Percentiles rank a stretch among this genome's conserved stretches.
phyloP scores from a whole-genome alignment of 176 grass and related monocot genomes.

The Canna indica region DNA sequence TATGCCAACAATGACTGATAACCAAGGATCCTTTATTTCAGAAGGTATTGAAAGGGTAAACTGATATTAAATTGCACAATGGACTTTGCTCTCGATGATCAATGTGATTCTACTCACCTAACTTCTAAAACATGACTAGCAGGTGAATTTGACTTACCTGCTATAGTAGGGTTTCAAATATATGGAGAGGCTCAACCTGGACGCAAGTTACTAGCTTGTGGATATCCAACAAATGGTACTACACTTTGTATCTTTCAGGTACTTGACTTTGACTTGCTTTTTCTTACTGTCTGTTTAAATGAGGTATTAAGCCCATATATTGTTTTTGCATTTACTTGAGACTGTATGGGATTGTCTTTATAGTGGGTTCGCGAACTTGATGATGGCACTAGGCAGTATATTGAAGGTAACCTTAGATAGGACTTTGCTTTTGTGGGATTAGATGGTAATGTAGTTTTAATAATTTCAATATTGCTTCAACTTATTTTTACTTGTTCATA shows the following conservation, averaged over 20 bases:
- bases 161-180: slow-evolving; percentile 93
- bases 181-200: slow-evolving; percentile 56
- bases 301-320: not conserved
- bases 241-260: slow-evolving; percentile 98
- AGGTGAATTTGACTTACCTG: slow-evolving; percentile 51
- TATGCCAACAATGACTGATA: slow-evolving; percentile 15
- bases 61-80: slow-evolving; percentile 12
- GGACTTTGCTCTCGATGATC: slow-evolving; percentile 35
- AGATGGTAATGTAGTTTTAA: not conserved
- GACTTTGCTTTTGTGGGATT: not conserved
- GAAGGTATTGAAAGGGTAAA: slow-evolving; percentile 56
- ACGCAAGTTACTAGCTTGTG: slow-evolving; percentile 50
- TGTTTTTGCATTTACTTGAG: slow-evolving; percentile 19
- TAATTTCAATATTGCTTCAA: slow-evolving; percentile 1
- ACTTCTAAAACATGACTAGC: slow-evolving; percentile 10
- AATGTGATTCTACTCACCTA: not conserved
- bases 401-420: slow-evolving; percentile 57
- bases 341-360: slow-evolving; percentile 13
- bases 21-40: slow-evolving; percentile 42
- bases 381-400: slow-evolving; percentile 64
- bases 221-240: slow-evolving; percentile 78
- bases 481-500: slow-evolving; percentile 14
- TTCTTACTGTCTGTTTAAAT: not conserved
- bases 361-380: slow-evolving; percentile 86
- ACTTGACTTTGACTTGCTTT: slow-evolving; percentile 4